Percentiles rank a stretch among this genome's conserved stretches.
Evolutionary conservation across 2,329 filamentous ascomycete genomes (phyloP).

Genomic region (Leptoxyphium fumago): DNA sequence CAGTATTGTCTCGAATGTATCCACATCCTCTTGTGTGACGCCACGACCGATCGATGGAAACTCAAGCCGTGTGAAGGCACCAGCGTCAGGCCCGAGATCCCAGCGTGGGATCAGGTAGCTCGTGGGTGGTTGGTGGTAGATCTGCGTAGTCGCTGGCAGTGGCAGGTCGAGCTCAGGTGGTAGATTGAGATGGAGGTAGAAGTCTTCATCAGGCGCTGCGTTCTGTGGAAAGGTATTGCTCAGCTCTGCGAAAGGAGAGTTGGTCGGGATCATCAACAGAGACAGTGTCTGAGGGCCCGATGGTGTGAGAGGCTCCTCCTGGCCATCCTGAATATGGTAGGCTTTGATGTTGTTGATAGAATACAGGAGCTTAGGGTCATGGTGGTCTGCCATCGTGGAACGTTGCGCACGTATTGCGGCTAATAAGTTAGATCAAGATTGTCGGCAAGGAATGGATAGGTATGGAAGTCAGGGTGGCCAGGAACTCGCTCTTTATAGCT

Average conservation of each 20-base stretch:
- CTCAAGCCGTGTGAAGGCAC: constrained; percentile 84
- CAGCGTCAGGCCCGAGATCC: constrained; percentile 78
- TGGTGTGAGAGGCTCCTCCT: constrained; percentile 67
- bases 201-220: constrained; percentile 61
- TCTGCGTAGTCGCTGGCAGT: constrained; percentile 86
- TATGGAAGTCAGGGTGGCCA: too few relatives aligned
- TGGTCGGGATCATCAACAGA: constrained; percentile 88
- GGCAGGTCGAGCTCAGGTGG: constrained; percentile 89
- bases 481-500: too few relatives aligned
- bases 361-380: constrained; percentile 42
- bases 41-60: constrained; percentile 62
- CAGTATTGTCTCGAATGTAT: constrained; percentile 93
- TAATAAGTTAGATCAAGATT: too few relatives aligned
- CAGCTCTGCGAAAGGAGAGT: constrained; percentile 48
- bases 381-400: constrained; percentile 32
- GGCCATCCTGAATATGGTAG: constrained; percentile 79
- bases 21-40: constrained; percentile 76
- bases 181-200: constrained; percentile 89
- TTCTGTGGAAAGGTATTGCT: constrained; percentile 42
- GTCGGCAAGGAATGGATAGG: too few relatives aligned
- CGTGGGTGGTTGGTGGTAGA: constrained; percentile 85
- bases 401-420: neutral
- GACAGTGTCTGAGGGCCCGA: constrained; percentile 83
- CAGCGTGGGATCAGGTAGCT: constrained; percentile 92
- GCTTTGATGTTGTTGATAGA: constrained; percentile 71